Evolutionary conservation across 805 yeast genomes (phyloP), one percentile per base, ranked within the genome.

Genomic region (Priceomyces haplophilus): DNA sequence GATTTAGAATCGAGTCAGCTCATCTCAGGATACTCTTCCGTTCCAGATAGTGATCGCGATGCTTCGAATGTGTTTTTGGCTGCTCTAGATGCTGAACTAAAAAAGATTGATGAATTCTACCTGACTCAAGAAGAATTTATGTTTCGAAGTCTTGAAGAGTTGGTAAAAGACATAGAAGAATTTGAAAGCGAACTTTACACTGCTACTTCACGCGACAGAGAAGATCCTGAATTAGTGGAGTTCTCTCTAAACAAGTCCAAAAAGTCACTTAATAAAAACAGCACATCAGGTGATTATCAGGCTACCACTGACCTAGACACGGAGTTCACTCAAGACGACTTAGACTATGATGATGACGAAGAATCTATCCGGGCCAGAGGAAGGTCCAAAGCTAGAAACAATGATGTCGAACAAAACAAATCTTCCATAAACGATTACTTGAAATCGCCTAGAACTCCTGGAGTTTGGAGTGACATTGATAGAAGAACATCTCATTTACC

Each of bases 41-140:
- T 31, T 5, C 13, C 36, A 12, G 37, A 13, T 18, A 53, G 62
- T 5, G 56, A 48, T 3, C 58, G 63, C 2, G 80, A 79, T 45
- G 82, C 87, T 5, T 65, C 76, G 2, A 64, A 62, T 15, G 79
- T 79, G n/a, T 91, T 90, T 53, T 54, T 68, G 1, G 73, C 79
- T 15, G 91, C 93, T 1, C 68, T 93, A 46, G 88, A 91, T 59
- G 75, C 78, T 7, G 98, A 93, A 62, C 67, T 87, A 49, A 61
- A 58, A 40, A 88, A 88, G 59, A 80, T 93, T 38, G 90, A 88
- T 61, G 72, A 66, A 37, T 93, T 93, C 56, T 93, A 81, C 63
- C 65, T 65, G 33, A 65, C 70, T 23, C 89, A 85, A 52, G 95
- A 90, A 59, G 65, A 61, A n/a, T 74, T 73, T 33, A 70, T 81